phyloP scores from a whole-genome alignment of 2,329 filamentous ascomycete species.

The Fusarium floridanum region DNA sequence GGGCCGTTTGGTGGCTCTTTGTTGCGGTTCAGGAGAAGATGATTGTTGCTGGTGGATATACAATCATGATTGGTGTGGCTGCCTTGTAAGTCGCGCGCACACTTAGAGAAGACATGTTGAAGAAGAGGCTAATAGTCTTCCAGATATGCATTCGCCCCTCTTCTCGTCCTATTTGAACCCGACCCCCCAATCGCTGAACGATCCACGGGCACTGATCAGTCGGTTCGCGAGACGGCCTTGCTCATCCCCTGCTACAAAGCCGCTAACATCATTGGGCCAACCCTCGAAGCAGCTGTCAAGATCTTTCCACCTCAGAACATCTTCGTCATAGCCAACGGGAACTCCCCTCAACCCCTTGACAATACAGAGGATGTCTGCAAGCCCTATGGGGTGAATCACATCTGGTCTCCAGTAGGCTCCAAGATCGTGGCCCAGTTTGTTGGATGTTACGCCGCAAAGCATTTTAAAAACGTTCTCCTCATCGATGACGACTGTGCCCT shows the following conservation, averaged over 20 bases:
- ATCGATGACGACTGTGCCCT: slow-evolving; percentile 27
- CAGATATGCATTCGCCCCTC: slow-evolving; percentile 14
- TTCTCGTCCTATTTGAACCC: slow-evolving; percentile 11
- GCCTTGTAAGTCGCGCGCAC: slow-evolving; percentile 1
- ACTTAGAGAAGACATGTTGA: neutral
- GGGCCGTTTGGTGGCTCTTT: slow-evolving; percentile 15
- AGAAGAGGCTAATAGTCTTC: neutral
- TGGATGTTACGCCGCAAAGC: slow-evolving; percentile 7
- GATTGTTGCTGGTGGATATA: slow-evolving; percentile 5
- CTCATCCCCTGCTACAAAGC: slow-evolving; percentile 30
- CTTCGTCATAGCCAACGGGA: slow-evolving; percentile 30
- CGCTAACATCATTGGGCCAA: slow-evolving; percentile 17
- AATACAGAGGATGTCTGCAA: slow-evolving; percentile 20
- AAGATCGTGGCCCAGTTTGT: slow-evolving; percentile 31
- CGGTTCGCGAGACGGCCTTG: slow-evolving; percentile 8
- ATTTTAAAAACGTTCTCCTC: slow-evolving; percentile 19
- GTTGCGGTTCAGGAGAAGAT: slow-evolving; percentile 7
- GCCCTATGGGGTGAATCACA: slow-evolving; percentile 18
- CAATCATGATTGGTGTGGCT: slow-evolving; percentile 8
- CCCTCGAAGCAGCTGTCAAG: slow-evolving; percentile 14
- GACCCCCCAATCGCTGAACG: neutral
- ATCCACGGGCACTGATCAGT: neutral
- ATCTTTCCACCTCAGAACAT: slow-evolving; percentile 20
- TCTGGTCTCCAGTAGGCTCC: slow-evolving; percentile 25
- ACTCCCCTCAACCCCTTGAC: slow-evolving; percentile 21